These are phyloP conservation scores for Cryptosporidium canis DNA, from an alignment of 169 alveolate species.

Conservation along the genomic window DNA sequence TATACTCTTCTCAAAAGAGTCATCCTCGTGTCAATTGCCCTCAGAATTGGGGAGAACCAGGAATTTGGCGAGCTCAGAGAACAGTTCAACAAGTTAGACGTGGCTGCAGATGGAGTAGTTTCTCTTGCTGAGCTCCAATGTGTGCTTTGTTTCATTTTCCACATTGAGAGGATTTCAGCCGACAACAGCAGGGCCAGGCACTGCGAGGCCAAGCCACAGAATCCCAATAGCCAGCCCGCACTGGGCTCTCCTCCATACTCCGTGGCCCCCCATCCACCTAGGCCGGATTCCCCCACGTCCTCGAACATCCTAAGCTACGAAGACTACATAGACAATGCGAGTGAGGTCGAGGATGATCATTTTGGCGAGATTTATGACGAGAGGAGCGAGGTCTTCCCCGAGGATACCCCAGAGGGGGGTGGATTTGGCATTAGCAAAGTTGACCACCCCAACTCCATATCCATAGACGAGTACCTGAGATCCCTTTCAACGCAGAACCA, in stretches of 20 bases:
- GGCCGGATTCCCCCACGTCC: neutral
- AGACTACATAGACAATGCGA: slow-evolving; percentile 30
- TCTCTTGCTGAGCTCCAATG: slow-evolving; percentile 70
- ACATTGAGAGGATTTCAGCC: slow-evolving; percentile 32
- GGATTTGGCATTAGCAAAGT: neutral
- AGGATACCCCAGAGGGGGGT: neutral
- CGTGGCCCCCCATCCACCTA: neutral
- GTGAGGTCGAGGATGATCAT: slow-evolving; percentile 34
- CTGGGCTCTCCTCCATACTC: neutral
- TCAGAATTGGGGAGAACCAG: slow-evolving; percentile 46
- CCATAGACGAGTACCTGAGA: neutral
- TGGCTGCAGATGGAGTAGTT: slow-evolving; percentile 67
- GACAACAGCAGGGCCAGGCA: neutral
- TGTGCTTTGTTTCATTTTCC: slow-evolving; percentile 61
- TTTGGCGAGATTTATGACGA: neutral
- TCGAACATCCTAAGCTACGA: neutral
- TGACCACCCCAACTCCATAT: neutral
- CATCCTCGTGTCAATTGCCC: slow-evolving; percentile 63
- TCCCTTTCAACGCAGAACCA: neutral
- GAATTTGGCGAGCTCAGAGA: slow-evolving; percentile 32
- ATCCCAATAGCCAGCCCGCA: neutral
- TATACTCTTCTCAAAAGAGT: slow-evolving; percentile 62
- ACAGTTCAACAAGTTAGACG: slow-evolving; percentile 49
- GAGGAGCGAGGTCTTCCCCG: neutral
- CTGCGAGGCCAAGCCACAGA: neutral